These are phyloP conservation scores for Musa troglodytarum DNA, from an alignment of 176 grass and related monocot genomes.

Conservation along the genomic window DNA sequence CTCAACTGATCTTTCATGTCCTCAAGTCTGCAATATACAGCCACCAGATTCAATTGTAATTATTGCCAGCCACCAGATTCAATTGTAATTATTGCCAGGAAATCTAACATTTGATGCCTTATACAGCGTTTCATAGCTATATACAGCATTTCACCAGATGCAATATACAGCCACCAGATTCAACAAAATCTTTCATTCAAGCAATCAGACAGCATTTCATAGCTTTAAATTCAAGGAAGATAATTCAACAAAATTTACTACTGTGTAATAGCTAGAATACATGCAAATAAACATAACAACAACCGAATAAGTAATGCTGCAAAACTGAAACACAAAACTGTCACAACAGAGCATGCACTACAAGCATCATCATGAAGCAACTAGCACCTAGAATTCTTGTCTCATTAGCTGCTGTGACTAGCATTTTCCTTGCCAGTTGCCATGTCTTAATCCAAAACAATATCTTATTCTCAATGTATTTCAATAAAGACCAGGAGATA, in stretches of 20 bases:
- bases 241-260: background rate
- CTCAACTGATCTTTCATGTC: conserved; percentile 83
- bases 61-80: background rate
- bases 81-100: background rate
- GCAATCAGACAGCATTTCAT: background rate
- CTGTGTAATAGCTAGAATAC: background rate
- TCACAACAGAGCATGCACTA: background rate
- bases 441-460: background rate
- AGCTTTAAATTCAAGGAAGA: background rate
- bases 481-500: background rate
- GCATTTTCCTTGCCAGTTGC: no score
- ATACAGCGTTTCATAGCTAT: background rate
- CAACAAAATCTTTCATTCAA: background rate
- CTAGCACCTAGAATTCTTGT: background rate
- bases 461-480: background rate
- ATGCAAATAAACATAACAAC: background rate
- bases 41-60: background rate
- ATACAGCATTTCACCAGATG: no score
- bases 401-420: no score
- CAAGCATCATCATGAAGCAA: background rate
- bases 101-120: background rate
- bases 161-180: background rate
- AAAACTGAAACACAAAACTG: background rate
- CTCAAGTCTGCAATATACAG: conserved; percentile 42
- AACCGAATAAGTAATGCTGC: background rate